phyloP scores from a whole-genome alignment of 495 filamentous ascomycete species.

The Aspergillus saccharolyticus region DNA sequence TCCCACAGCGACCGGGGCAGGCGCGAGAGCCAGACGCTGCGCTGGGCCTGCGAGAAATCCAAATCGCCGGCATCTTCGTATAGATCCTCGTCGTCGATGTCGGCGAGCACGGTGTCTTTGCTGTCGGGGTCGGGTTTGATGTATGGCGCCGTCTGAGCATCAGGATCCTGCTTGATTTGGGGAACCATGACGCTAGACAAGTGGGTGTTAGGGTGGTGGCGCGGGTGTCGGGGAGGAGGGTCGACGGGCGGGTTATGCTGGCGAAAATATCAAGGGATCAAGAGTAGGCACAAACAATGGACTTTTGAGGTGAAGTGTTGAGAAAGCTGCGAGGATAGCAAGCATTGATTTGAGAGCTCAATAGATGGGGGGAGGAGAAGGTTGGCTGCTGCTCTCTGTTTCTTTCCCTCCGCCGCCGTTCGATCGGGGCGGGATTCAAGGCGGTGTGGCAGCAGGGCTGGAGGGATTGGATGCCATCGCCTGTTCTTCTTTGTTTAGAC shows the following conservation, averaged over 20 bases:
- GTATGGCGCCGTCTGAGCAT: slow-evolving; percentile 29
- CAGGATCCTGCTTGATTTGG: slow-evolving; percentile 39
- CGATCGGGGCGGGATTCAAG: not conserved
- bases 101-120: slow-evolving; percentile 50
- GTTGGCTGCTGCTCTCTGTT: not conserved
- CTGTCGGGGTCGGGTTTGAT: slow-evolving; percentile 69
- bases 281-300: not conserved
- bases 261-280: not conserved
- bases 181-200: slow-evolving; percentile 23
- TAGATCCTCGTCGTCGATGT: slow-evolving; percentile 66
- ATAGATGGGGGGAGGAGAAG: not conserved
- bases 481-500: no score
- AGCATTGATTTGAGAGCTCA: not conserved
- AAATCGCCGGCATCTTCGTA: slow-evolving; percentile 88
- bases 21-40: slow-evolving; percentile 66
- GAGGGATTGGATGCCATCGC: not conserved
- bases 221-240: not conserved
- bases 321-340: not conserved
- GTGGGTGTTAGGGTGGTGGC: not conserved
- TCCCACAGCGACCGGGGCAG: slow-evolving; percentile 78
- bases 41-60: slow-evolving; percentile 58
- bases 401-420: not conserved
- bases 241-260: not conserved
- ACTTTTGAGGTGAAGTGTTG: not conserved
- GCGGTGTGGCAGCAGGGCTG: not conserved